Base-by-base conservation (phyloP, 2,329 filamentous ascomycete species). In the Nemania bipapillata region DNA sequence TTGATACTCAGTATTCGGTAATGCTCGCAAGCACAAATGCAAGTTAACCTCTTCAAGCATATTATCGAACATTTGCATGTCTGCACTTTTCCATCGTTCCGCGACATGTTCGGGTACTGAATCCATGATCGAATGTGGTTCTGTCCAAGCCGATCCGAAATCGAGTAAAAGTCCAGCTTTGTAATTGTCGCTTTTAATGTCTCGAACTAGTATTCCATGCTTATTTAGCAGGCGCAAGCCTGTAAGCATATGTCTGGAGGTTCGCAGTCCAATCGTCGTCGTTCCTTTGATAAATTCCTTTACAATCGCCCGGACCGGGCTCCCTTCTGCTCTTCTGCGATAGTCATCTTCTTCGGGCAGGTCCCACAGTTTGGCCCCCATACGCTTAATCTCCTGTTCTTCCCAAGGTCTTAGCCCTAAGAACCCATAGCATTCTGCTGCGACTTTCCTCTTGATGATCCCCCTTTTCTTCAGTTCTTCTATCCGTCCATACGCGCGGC, bases 251-350 rank as follows among this genome's bases (percentile, higher is more conserved):
- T 28, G 30, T 17, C 20, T 52, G 20, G 17, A 52, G 8, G n/a
- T 52, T 17, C 26, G 26, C 24, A 49, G 20, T 24, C 40, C 30
- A 20, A 60, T 28, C 12, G n/a, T 6, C 28, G 45, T 40, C 3
- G 32, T 22, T 5, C 30, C 30, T 52, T 40, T 45, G 6, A 60
- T 52, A 12, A 40, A 52, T 6, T 60, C 57, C 22, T 40, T 52
- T 7, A 60, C 32, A 7, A 50, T 52, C 24, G 30, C 30, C 30
- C 58, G 37, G 24, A 8, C 49, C 11, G 35, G 58, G 11, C 49
- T 53, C 5, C 49, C 35, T 32, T 62, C 58, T 24, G 32, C 49
- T 53, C 17, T 53, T 30, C 32, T 62, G 22, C 58, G 24, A 53
- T 54, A 55, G 8, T 35, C 30, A 28, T 60, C 45, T 2, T 60